Evolutionary conservation across 2,329 filamentous ascomycete genomes (phyloP).

Genomic region (Nannizziopsis barbatae): DNA sequence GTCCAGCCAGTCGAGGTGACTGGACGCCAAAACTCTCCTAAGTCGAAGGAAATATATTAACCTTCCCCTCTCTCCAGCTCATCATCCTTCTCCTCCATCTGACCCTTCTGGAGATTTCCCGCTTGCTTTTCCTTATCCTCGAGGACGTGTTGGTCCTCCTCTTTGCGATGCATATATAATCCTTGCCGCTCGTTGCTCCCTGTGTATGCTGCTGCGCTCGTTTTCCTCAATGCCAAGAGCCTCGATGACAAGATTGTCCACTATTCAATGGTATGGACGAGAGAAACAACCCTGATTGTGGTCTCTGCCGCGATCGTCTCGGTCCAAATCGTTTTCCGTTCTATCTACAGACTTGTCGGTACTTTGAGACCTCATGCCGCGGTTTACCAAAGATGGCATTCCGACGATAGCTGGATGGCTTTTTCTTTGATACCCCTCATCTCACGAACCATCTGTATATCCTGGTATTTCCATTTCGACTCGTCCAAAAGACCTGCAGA

Average conservation of each 20-base stretch:
- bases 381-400: conserved; percentile 13
- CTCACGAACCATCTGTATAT: conserved; percentile 10
- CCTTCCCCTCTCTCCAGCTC: background rate
- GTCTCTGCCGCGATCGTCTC: conserved; percentile 11
- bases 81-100: background rate
- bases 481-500: conserved; percentile 1
- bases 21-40: no score
- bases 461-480: conserved; percentile 12
- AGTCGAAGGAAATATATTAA: background rate
- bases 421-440: conserved; percentile 14
- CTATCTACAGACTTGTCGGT: conserved; percentile 12
- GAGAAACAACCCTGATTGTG: conserved; percentile 15
- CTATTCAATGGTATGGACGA: conserved; percentile 16
- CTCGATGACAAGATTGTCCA: background rate
- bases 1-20: no score
- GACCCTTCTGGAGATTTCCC: background rate
- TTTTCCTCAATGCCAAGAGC: background rate
- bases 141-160: background rate
- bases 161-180: background rate
- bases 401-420: conserved; percentile 17
- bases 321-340: conserved; percentile 14
- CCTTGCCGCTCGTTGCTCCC: background rate
- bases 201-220: background rate
- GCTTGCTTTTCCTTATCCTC: no score
- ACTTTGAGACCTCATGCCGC: conserved; percentile 10